Conservation (phyloP, 2,329 filamentous ascomycete species). For the Epichloe elymi region DNA sequence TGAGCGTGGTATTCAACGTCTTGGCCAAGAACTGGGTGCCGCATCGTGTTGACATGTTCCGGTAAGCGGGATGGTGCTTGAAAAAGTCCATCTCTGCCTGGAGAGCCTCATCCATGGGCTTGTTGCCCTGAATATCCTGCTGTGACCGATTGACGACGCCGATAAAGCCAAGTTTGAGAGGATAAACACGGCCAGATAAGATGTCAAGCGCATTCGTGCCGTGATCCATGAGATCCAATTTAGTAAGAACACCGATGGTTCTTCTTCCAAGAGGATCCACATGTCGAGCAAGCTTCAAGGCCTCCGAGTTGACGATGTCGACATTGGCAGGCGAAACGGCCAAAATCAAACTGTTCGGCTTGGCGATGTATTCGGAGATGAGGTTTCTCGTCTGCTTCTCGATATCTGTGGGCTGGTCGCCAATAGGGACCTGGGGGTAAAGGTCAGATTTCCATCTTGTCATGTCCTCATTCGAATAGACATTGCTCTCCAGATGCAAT, state of each 20-base stretch:
- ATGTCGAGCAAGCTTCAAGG: slow-evolving; percentile 89
- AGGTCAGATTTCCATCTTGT: neutral
- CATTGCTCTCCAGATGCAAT: slow-evolving; percentile 7
- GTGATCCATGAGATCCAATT: slow-evolving; percentile 97
- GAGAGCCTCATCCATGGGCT: slow-evolving; percentile 85
- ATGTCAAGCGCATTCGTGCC: slow-evolving; percentile 97
- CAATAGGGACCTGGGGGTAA: slow-evolving; percentile 65
- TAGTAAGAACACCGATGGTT: slow-evolving; percentile 94
- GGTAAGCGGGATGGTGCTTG: slow-evolving; percentile 89
- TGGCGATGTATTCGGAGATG: slow-evolving; percentile 96
- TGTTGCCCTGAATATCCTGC: slow-evolving; percentile 92
- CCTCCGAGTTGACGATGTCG: slow-evolving; percentile 96
- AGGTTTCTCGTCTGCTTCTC: slow-evolving; percentile 96
- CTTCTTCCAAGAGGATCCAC: slow-evolving; percentile 88
- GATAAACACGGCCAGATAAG: slow-evolving; percentile 91
- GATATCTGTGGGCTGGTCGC: slow-evolving; percentile 93
- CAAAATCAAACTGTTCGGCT: slow-evolving; percentile 95
- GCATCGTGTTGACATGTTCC: slow-evolving; percentile 87
- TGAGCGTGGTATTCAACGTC: slow-evolving; percentile 86
- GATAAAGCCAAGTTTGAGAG: slow-evolving; percentile 92
- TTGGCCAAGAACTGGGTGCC: slow-evolving; percentile 91
- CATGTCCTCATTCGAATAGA: neutral
- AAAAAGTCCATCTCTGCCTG: slow-evolving; percentile 90
- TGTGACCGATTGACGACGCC: slow-evolving; percentile 96
- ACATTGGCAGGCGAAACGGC: slow-evolving; percentile 96